Base-by-base conservation (phyloP, 352 stramenopile species). In the Aphanomyces euteiches region DNA sequence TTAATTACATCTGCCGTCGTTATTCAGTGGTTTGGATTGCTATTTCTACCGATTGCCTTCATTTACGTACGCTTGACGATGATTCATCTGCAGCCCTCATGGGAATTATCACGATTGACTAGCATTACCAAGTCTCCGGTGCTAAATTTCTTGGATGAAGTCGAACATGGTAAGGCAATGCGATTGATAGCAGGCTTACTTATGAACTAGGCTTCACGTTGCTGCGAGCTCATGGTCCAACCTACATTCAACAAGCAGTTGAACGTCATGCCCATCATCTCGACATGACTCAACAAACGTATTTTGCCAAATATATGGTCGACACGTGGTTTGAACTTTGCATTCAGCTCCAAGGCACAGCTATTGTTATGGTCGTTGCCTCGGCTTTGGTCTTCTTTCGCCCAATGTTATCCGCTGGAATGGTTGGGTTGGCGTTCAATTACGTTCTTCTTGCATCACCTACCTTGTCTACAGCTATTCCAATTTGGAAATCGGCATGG, bases 401-500 rank as follows among this genome's bases (percentile, higher is more conserved):
- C 21, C 78, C 75, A 1, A 56, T 57, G 2, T 77, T 95, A 34
- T 88, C 87, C 39, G 79, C 89, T 12, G 88, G 89, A 0, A 78
- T 95, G 1, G 72, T 96, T 0, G 91, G 90, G 1, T 77, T 97
- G 17, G 94, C 89, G 19, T 83, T 97, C 34, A 94, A 86, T 39
- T 97, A 97, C 59, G 82, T 91, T 13, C 76, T 96, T 15, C 86
- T 89, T 2, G 87, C 97, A 69, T 97, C 8, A 96, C 93, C 48
- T 78, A 85, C 0, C 81, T 95, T 15, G 74, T 97, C 12, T 84
- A 85, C 4, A 90, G 81, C 39, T 94, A 96, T 21, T 78, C 94
- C 34, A 87, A 92, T 48, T 94, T 90, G 1, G 91, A 97, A 75
- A 88, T 90, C n/a, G 84, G 96, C 43, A 95, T 97, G 85, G 92